A percentile compares a stretch with the other conserved stretches of the same genome.
Evolutionary conservation across 2,329 filamentous ascomycete genomes (phyloP).

Genomic region (Dissoconium aciculare): DNA sequence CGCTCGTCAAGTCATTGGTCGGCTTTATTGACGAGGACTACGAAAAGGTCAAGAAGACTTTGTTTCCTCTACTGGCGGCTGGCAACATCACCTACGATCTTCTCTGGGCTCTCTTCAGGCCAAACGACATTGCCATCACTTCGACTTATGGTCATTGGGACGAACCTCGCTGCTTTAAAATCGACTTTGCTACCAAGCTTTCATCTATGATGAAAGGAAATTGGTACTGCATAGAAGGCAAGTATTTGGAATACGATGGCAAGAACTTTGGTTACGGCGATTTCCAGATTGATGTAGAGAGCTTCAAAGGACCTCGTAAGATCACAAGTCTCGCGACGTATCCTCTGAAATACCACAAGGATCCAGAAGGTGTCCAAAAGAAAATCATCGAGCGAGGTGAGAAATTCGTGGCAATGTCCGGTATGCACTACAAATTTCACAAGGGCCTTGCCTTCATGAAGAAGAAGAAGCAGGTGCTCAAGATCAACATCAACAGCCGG

Average conservation of each 20-base stretch:
- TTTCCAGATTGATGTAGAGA: constrained; percentile 51
- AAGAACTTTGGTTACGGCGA: constrained; percentile 67
- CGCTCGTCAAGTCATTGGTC: constrained; percentile 57
- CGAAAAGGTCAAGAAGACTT: constrained; percentile 58
- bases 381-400: constrained; percentile 66
- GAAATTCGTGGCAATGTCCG: constrained; percentile 66
- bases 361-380: constrained; percentile 48
- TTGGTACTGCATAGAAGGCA: constrained; percentile 62
- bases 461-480: constrained; percentile 57
- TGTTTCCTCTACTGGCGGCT: constrained; percentile 65
- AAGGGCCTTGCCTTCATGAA: constrained; percentile 77
- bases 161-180: constrained; percentile 68
- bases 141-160: constrained; percentile 63
- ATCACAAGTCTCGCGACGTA: constrained; percentile 67
- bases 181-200: constrained; percentile 60
- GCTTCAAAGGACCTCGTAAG: constrained; percentile 68
- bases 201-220: constrained; percentile 53
- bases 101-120: constrained; percentile 79
- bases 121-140: constrained; percentile 62
- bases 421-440: constrained; percentile 69
- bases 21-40: constrained; percentile 74
- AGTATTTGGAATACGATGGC: constrained; percentile 77
- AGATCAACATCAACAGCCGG: constrained; percentile 72
- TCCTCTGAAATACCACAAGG: constrained; percentile 65
- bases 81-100: constrained; percentile 81